Base-by-base conservation (phyloP, 225 moss, liverwort and hornwort genomes). In the Polytrichum formosum region DNA sequence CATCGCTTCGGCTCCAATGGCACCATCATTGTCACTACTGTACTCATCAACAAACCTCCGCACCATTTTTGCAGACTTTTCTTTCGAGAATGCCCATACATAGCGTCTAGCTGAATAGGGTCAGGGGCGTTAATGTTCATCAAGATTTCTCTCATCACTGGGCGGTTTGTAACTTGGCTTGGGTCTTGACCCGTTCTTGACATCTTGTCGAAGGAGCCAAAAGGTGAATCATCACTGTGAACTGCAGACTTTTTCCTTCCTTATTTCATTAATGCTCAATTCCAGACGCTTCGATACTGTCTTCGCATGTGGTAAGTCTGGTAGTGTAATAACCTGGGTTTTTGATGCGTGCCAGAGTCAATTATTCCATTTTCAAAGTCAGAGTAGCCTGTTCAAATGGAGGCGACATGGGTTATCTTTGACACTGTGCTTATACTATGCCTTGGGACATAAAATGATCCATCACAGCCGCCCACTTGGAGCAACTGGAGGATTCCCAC, bases 1-100 rank as follows among this genome's bases (percentile, higher is more conserved):
- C 98, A 98, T 82, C 82, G 92, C 76, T 98, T 98, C 67, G 80
- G 90, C 6, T 98, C 94, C 63, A 88, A 94, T 18, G 98, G 94
- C 56, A 98, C 91, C 66, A 94, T 98, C 68, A 91, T 92, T 66
- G 98, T 98, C 27, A 87, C 94, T 10, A 88, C 83, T 67, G 98
- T 98, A 79, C 77, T 4, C 46, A 58, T 58, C 9, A 23, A 6
- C 21, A 46, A 46, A 46, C 0, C 46, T 46, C 4, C 46, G 4
- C 46, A 16, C 46, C 46, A 46, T 46, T 35, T 35, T 8, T 35
- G 35, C 35, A 35, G 35, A 35, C 8, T 35, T 46, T 16, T 13
- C 37, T 16, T 46, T 13, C 6, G 33, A 8, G 8, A 7, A 26
- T 26, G 33, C 6, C 33, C 0, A 8, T 33, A 33, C 7, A 46